Evolutionary conservation across 2,329 filamentous ascomycete species (phyloP), one percentile per base, ranked within the genome.

Genomic region (Colletotrichum phormii): DNA sequence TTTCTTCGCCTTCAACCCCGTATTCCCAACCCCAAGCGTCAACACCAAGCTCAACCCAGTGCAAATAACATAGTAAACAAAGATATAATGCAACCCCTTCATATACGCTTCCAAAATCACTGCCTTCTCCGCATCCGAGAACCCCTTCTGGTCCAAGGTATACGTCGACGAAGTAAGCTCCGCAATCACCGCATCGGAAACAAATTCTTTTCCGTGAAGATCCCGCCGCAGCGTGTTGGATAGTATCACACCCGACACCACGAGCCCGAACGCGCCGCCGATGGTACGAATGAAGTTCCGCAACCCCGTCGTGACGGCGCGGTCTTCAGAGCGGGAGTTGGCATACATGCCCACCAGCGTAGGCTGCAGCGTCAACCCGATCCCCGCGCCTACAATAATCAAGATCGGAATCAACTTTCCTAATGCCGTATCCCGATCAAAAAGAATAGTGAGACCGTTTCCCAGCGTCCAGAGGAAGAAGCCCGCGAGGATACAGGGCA

Each of bases 221-320:
- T 78, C 63, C 13, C 58, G 9, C 0, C 71, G 63, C 13, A 80
- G 70, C 0, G 77, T 77, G 29, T 81, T 81, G 35, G 80, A 79
- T 7, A 81, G 69, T n/a, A 82, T 78, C 3, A 79, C 79, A 1
- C 79, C 80, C 1, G 79, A 79, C 3, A 78, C 63, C 15, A 77
- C 77, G 0, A 83, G 77, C 0, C 81, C 81, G n/a, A 80, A 76
- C 6, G 81, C 79, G 15, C 82, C 82, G 11, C 83, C 82, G 4
- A 82, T 76, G 7, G 78, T 79, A 11, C 83, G 79, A 37, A 82
- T 76, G 59, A 84, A 84, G 66, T 83, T 84, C n/a, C 83, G 79
- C 26, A 81, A 76, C 0, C 80, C 80, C 2, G 81, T 84, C 2
- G 80, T 79, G 42, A 84, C 82, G 12, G 83, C 82, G 0, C 82